phyloP scores from a whole-genome alignment of 78 protist genomes.

The Dictyostelium purpureum region DNA sequence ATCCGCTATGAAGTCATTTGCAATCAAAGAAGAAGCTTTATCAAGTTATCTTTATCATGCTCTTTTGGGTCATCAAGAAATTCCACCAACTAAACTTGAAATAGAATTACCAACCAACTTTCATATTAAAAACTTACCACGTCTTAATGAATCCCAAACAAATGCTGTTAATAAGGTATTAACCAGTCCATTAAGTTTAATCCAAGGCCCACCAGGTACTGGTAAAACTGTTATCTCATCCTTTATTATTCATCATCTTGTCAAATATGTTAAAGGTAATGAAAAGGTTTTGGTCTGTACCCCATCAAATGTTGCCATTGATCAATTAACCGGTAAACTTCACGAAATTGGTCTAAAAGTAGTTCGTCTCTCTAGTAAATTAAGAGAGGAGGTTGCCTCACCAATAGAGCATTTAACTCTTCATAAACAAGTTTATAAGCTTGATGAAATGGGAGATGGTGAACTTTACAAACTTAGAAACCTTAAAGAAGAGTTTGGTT shows the following conservation, averaged over 20 bases:
- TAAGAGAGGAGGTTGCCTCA: constrained; percentile 95
- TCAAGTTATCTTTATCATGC: constrained; percentile 91
- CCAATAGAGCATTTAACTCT: constrained; percentile 95
- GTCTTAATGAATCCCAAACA: constrained; percentile 95
- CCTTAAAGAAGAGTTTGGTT: constrained; percentile 90
- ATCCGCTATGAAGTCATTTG: constrained; percentile 94
- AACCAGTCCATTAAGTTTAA: constrained; percentile 91
- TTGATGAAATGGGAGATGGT: constrained; percentile 69
- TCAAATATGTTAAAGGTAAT: constrained; percentile 28
- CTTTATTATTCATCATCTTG: constrained; percentile 97
- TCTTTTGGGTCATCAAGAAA: constrained; percentile 95
- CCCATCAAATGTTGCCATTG: constrained; percentile 99
- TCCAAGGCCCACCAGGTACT: constrained; percentile 99
- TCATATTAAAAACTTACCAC: constrained; percentile 87
- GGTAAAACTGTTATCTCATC: constrained; percentile 99
- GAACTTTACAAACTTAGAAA: constrained; percentile 92
- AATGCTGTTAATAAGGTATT: constrained; percentile 92
- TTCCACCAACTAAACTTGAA: constrained; percentile 65
- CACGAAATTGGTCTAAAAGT: constrained; percentile 98
- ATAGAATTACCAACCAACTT: constrained; percentile 70
- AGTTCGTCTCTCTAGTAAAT: constrained; percentile 97
- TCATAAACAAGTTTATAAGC: constrained; percentile 93
- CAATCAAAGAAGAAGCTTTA: constrained; percentile 89
- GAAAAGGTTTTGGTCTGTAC: constrained; percentile 98
- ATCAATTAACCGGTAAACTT: constrained; percentile 97